Conservation (phyloP, 169 alveolate genomes). For the Hammondia hammondi region DNA sequence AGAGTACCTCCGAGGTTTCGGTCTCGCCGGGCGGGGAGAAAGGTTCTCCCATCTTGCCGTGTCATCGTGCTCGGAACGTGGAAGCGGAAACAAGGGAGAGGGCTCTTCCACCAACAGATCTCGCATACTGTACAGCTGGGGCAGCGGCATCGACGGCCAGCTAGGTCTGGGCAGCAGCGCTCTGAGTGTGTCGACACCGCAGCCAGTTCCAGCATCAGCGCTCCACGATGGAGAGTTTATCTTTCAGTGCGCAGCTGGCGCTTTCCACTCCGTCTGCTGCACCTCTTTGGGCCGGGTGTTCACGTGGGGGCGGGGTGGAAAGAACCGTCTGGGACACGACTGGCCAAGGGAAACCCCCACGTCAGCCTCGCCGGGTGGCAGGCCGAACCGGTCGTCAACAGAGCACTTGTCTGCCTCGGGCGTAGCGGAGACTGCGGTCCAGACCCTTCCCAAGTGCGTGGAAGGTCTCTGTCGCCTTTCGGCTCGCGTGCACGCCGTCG, state of each 20-base stretch:
- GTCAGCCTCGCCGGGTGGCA: not conserved
- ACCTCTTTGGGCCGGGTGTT: slow-evolving; percentile 62
- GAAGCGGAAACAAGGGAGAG: not conserved
- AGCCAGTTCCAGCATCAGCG: slow-evolving; percentile 26
- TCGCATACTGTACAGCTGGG: slow-evolving; percentile 64
- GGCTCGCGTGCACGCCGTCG: slow-evolving; percentile 43
- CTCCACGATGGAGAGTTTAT: slow-evolving; percentile 40
- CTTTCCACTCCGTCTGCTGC: slow-evolving; percentile 56
- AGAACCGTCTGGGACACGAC: slow-evolving; percentile 36
- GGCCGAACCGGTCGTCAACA: not conserved
- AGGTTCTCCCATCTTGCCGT: not conserved
- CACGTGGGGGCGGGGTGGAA: slow-evolving; percentile 62
- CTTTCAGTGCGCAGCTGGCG: slow-evolving; percentile 38
- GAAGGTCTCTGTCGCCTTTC: slow-evolving; percentile 41
- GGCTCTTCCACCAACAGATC: not conserved
- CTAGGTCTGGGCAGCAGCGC: slow-evolving; percentile 61
- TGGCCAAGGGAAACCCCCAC: slow-evolving; percentile 9
- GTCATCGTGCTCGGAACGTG: not conserved
- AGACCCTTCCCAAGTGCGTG: slow-evolving; percentile 32
- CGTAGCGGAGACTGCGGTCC: not conserved
- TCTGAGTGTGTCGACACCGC: slow-evolving; percentile 36
- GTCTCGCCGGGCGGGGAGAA: too few species aligned
- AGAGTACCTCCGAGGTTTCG: too few species aligned
- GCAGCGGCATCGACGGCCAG: slow-evolving; percentile 70
- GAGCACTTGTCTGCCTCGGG: not conserved